Evolutionary conservation across 225 moss, liverwort and hornwort species (phyloP), one percentile per base, ranked within the genome.

Genomic region (Sphagnum contortum): DNA sequence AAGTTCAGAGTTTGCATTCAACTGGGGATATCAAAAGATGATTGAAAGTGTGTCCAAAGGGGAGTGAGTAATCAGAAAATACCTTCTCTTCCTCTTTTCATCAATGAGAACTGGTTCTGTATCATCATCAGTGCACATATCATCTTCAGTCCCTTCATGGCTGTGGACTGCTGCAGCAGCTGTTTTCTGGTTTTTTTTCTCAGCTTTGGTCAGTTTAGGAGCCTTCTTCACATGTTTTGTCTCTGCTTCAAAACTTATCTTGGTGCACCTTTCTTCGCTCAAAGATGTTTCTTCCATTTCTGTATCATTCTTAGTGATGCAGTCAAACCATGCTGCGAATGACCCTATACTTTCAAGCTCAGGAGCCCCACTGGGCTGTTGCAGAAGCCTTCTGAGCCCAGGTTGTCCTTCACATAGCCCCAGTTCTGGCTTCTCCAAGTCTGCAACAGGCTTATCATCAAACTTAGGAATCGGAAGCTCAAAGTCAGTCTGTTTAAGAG

Each of bases 71-170:
- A 14, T 3, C 14, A 46, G 12, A 8, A 55, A 66, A 4, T 14
- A 84, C 84, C 84, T 72, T 68, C 84, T 60, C 73, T 77, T 84
- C 5, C 75, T 73, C 70, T 71, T 84, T 57, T 84, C 84, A 60
- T 84, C 80, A n/a, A 80, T 73, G 60, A 77, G 64, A 44, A 65
- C 66, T 52, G 75, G 77, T 46, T 61, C 47, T 46, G 4, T 9
- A 5, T 61, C 45, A 2, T 63, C 47, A 29, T 13, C 75, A 10
- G 70, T 70, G 12, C 76, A 76, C 72, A 72, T 75, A 56, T 83
- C 79, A 3, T 72, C 74, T 56, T 83, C 79, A 48, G 65, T 51
- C 45, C 65, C 64, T 0, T 69, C 77, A 61, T 77, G 72, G 53
- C 12, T 71, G 13, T 61, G 64, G 48, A 64, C 70, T 50, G 73